Conservation (phyloP, 768 basidiomycete genomes). For the Russula virescens region DNA sequence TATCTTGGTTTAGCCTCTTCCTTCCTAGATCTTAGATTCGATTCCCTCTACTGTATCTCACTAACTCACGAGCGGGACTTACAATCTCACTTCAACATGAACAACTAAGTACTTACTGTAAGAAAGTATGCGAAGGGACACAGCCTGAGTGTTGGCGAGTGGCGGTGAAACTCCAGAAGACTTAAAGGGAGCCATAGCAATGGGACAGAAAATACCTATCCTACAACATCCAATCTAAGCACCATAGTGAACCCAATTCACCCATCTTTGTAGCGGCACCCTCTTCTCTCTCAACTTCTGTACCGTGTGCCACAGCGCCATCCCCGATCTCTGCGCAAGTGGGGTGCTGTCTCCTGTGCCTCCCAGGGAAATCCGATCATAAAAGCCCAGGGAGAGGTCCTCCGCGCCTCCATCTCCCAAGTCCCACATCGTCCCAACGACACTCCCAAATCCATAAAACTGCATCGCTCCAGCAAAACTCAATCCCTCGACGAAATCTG, state of each 20-base stretch:
- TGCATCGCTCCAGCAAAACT: slow-evolving; percentile 20
- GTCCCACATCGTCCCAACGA: slow-evolving; percentile 23
- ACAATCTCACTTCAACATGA: too few species aligned
- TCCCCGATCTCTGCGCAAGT: not conserved
- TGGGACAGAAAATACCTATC: too few species aligned
- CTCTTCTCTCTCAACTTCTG: slow-evolving; percentile 6
- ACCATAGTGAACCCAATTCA: slow-evolving; percentile 15
- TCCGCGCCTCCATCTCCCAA: slow-evolving; percentile 16
- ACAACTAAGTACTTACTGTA: too few species aligned
- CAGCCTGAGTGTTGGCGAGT: too few species aligned
- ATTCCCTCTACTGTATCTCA: too few species aligned
- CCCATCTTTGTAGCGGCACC: slow-evolving; percentile 10
- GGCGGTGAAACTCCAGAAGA: too few species aligned
- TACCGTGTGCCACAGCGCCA: not conserved
- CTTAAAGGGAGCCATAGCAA: too few species aligned
- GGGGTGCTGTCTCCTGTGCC: not conserved
- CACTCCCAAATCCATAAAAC: slow-evolving; percentile 16
- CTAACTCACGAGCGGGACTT: too few species aligned
- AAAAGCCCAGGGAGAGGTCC: slow-evolving; percentile 6
- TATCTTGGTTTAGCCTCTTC: too few species aligned
- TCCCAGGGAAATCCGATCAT: not conserved
- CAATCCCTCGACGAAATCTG: slow-evolving; percentile 12
- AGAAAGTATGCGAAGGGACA: too few species aligned
- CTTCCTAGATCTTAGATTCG: too few species aligned
- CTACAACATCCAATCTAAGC: not conserved